Evolutionary conservation across 2,329 filamentous ascomycete genomes (phyloP).

Genomic region (Colletotrichum tabaci): DNA sequence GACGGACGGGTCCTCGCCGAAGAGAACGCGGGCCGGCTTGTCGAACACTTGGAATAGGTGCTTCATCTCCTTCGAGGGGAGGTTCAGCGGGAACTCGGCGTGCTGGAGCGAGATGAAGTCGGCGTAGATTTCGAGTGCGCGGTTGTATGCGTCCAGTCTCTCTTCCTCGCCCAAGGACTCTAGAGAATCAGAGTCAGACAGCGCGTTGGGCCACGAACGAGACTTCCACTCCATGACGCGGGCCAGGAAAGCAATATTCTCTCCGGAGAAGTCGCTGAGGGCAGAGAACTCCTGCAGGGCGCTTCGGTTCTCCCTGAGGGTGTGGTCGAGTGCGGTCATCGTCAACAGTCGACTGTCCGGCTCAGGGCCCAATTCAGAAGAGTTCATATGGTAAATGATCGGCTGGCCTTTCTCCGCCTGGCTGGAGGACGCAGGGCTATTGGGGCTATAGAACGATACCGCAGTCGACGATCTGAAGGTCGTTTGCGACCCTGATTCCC

Average conservation of each 20-base stretch:
- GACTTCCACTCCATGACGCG: conserved; percentile 62
- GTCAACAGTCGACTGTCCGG: conserved; percentile 62
- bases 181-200: neutral
- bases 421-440: conserved; percentile 40
- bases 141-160: conserved; percentile 54
- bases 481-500: conserved; percentile 49
- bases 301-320: conserved; percentile 60
- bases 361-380: conserved; percentile 29
- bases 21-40: conserved; percentile 53
- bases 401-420: conserved; percentile 52
- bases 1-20: conserved; percentile 41
- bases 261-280: conserved; percentile 69
- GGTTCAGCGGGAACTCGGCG: conserved; percentile 67
- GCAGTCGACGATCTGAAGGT: conserved; percentile 40
- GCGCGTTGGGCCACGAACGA: neutral
- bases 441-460: conserved; percentile 41
- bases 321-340: conserved; percentile 66
- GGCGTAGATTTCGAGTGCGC: conserved; percentile 64
- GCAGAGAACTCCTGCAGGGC: conserved; percentile 68
- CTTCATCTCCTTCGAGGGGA: conserved; percentile 59
- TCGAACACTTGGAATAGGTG: conserved; percentile 61
- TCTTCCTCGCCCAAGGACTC: neutral
- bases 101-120: conserved; percentile 62
- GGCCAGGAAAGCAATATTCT: conserved; percentile 71
- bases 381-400: conserved; percentile 43